Evolutionary conservation across 192 early-diverging fungal genomes (phyloP), one percentile per base, ranked within the genome.

Genomic region (Dimargaris cristalligena): DNA sequence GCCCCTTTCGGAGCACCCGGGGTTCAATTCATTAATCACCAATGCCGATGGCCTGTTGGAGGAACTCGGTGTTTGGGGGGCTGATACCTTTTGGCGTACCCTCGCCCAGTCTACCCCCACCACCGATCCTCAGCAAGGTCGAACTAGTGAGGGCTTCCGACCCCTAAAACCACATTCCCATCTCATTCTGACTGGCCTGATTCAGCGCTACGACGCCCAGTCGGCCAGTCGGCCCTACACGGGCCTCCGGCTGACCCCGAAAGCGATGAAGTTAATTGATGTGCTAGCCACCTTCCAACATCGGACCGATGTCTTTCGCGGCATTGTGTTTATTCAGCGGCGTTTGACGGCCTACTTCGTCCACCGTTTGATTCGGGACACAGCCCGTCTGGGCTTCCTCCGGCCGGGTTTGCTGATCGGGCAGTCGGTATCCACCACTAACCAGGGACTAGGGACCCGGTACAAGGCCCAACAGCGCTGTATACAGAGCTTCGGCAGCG

Each of bases 301-400:
- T 14, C 51, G 63, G 4, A 46, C 75, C 0, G 59, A 69, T 0
- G 75, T 80, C 2, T 85, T 93, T 60, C 87, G 91, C 60, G 89
- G 88, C 4, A 94, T 97, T 44, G 79, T 97, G 10, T 97, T 97
- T 66, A 81, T 84, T 8, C 67, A 80, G 54, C 73, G 83, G 18
- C 69, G 92, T 30, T 66, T 85, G 8, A 86, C 87, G 0, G 91
- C 90, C 0, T 63, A 79, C 31, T 56, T 81, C n/a, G 59, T 91
- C 10, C 47, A 62, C 22, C 62, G 65, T 32, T 48, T 84, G 4
- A 60, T 86, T 4, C 65, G 68, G 31, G 61, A 64, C 26, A 72
- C 85, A 14, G 45, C 78, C 16, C 74, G 79, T 29, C 65, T 89
- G 16, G 50, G 66, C 23, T 56, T 62, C 18, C 72, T 80, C 10